These are phyloP conservation scores for Penicillium concentricum DNA, from an alignment of 2,329 filamentous ascomycete species.

Conservation along the genomic window DNA sequence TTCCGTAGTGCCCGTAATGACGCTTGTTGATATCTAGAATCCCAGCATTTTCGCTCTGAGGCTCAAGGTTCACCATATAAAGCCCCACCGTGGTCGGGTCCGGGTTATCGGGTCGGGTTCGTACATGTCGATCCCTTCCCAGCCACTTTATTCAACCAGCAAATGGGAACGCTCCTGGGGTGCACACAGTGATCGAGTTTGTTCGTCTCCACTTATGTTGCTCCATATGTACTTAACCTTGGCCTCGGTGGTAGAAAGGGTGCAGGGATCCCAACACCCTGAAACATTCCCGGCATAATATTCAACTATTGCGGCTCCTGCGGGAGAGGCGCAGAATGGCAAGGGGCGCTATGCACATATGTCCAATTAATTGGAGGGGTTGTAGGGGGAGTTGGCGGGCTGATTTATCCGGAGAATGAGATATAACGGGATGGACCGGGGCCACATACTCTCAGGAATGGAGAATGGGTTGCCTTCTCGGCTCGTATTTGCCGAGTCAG, in stretches of 20 bases:
- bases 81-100: slow-evolving; percentile 12
- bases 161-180: slow-evolving; percentile 15
- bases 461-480: neutral
- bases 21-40: slow-evolving; percentile 13
- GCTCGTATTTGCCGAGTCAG: neutral
- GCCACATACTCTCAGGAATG: neutral
- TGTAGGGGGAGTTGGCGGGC: neutral
- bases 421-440: slow-evolving; percentile 6
- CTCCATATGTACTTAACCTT: slow-evolving; percentile 10
- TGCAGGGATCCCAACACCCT: neutral
- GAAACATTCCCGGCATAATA: slow-evolving; percentile 2
- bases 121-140: slow-evolving; percentile 20
- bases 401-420: slow-evolving; percentile 17
- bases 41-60: slow-evolving; percentile 17
- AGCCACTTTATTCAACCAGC: slow-evolving; percentile 21
- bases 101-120: slow-evolving; percentile 16
- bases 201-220: slow-evolving; percentile 15
- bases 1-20: slow-evolving; percentile 9
- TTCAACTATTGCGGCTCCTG: neutral
- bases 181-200: slow-evolving; percentile 18
- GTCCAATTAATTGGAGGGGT: neutral
- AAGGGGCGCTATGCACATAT: slow-evolving; percentile 14
- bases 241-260: slow-evolving; percentile 19
- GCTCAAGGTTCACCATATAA: slow-evolving; percentile 18
- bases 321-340: slow-evolving; percentile 7